Percentiles rank a stretch among this genome's conserved stretches.
phyloP scores from a whole-genome alignment of 139 green algal species.

The Microglena sp. region DNA sequence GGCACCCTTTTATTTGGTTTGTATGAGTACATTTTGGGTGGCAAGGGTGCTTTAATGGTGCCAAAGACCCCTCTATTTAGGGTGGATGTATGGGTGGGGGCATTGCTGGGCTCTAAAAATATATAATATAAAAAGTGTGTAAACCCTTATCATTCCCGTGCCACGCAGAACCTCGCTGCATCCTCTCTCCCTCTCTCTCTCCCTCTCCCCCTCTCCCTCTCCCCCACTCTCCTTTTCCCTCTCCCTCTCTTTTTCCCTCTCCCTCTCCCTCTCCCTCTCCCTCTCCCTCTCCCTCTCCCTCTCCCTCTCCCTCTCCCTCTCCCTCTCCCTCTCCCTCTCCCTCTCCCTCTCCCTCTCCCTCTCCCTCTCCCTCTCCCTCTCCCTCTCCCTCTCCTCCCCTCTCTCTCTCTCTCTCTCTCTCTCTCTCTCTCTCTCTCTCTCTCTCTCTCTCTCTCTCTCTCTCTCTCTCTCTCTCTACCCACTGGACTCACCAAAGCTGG shows the following conservation, averaged over 20 bases:
- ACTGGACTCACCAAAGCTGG: too few species aligned
- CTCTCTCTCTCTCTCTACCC: too few species aligned
- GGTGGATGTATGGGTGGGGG: too few species aligned
- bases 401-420: background rate
- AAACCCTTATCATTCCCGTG: too few species aligned
- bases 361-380: background rate
- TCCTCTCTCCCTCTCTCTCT: conserved; percentile 1
- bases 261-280: background rate
- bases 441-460: background rate
- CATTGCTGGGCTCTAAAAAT: too few species aligned
- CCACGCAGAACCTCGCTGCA: conserved; percentile 12
- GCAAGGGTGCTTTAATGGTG: too few species aligned
- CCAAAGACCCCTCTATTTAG: too few species aligned
- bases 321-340: background rate
- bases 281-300: background rate
- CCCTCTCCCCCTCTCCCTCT: background rate
- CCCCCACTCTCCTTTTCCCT: background rate
- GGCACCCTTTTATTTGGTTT: too few species aligned
- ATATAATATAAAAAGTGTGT: too few species aligned
- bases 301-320: background rate
- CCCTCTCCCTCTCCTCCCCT: background rate
- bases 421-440: background rate
- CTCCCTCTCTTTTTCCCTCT: background rate
- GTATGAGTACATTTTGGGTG: too few species aligned
- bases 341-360: background rate